Conservation (phyloP, 202 grass and related monocot species). For the Panicum hallii region DNA sequence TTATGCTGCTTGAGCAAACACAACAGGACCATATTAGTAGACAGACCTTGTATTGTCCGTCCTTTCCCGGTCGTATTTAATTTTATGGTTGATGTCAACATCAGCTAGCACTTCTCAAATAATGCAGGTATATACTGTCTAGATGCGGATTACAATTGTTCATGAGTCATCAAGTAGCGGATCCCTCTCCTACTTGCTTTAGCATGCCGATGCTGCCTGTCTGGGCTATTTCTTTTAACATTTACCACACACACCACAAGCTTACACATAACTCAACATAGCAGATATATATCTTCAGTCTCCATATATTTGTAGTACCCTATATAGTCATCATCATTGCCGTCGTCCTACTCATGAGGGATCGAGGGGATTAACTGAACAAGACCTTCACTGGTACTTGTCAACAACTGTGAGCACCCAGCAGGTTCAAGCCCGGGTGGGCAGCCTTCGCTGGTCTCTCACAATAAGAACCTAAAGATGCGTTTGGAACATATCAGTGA, state of each 20-base stretch:
- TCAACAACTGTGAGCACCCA: too few species aligned
- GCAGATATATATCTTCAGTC: not conserved
- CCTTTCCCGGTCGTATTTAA: not conserved
- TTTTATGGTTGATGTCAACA: not conserved
- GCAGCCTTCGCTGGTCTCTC: too few species aligned
- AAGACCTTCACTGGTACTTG: too few species aligned
- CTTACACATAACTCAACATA: not conserved
- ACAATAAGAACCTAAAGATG: too few species aligned
- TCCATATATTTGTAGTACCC: too few species aligned
- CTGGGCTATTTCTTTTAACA: constrained; percentile 1
- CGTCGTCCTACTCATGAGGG: not conserved
- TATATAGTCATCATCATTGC: too few species aligned
- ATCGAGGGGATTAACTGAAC: too few species aligned
- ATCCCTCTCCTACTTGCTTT: not conserved
- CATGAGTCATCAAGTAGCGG: not conserved
- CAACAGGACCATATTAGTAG: not conserved
- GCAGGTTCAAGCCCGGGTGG: too few species aligned
- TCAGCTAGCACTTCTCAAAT: not conserved
- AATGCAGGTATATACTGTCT: not conserved
- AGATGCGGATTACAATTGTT: not conserved
- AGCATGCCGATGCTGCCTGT: not conserved
- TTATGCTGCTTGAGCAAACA: not conserved
- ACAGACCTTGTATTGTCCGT: not conserved
- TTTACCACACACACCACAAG: too few species aligned
- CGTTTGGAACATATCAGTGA: too few species aligned